A percentile compares a stretch with the other conserved stretches of the same genome.
These are phyloP conservation scores for Entomophthora muscae DNA, from an alignment of 371 early-diverging fungal species.

Conservation along the genomic window DNA sequence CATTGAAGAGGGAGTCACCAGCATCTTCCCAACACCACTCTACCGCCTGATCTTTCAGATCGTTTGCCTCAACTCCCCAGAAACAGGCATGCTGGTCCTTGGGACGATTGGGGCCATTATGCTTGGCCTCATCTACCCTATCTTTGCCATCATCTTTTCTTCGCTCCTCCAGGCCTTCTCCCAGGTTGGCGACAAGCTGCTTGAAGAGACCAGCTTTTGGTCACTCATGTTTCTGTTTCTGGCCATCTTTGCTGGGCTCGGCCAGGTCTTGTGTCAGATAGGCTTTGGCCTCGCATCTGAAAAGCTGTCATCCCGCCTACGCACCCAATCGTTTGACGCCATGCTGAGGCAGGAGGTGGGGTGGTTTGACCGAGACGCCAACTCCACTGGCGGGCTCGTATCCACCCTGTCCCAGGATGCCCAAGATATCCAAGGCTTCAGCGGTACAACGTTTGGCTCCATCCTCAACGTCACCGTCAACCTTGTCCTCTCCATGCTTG, in stretches of 20 bases:
- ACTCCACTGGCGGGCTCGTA: slow-evolving; percentile 63
- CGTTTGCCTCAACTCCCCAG: slow-evolving; percentile 13
- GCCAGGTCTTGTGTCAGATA: slow-evolving; percentile 18
- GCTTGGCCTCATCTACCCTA: slow-evolving; percentile 16
- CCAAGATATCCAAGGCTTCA: slow-evolving; percentile 32
- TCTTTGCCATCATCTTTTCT: slow-evolving; percentile 32
- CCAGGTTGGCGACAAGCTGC: slow-evolving; percentile 14
- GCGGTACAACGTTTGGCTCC: slow-evolving; percentile 12
- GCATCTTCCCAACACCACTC: slow-evolving; percentile 10
- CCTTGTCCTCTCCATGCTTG: slow-evolving; percentile 13
- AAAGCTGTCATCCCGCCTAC: slow-evolving; percentile 35
- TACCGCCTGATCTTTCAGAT: slow-evolving; percentile 10
- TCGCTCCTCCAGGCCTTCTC: slow-evolving; percentile 25
- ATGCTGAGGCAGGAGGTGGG: slow-evolving; percentile 64
- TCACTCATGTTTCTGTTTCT: slow-evolving; percentile 54
- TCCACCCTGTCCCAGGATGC: slow-evolving; percentile 74
- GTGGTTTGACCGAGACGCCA: slow-evolving; percentile 65
- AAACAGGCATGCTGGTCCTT: slow-evolving; percentile 11
- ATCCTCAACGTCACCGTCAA: slow-evolving; percentile 11
- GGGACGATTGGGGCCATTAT: slow-evolving; percentile 14
- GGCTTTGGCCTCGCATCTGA: slow-evolving; percentile 31
- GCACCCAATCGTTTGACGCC: slow-evolving; percentile 34
- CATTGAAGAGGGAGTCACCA: slow-evolving; percentile 10
- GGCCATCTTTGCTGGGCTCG: slow-evolving; percentile 28
- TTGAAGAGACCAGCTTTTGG: slow-evolving; percentile 43